Base-by-base conservation (phyloP, 306 rosid genomes). In the Dalbergia cochinchinensis region DNA sequence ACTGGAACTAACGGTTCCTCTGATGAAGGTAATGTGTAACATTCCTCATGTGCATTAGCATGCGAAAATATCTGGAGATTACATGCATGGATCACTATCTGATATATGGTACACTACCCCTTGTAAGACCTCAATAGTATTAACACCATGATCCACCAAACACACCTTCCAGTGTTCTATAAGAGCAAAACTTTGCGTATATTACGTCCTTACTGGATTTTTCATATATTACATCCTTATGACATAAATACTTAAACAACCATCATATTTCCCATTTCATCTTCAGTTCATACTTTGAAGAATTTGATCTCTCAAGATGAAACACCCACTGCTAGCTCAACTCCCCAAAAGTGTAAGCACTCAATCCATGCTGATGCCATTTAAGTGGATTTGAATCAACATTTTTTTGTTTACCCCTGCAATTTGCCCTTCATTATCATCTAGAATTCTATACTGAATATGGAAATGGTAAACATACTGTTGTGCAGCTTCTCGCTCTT, bases 281-380 rank as follows among this genome's bases (percentile, higher is more conserved):
- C 48, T 35, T 70, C 89, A 96, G 99, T 88, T 67, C 86, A 84
- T 78, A 91, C 90, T 18, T 80, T 96, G 88, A 96, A 96, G 90
- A 96, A 93, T 81, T 87, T 96, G 82, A 93, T 90, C 69, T 89
- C 98, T 74, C 94, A 83, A 86, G 94, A 88, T 65, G 98, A 96
- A 91, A 90, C 91, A 68, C 86, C 98, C 8, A 68, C 90, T 14
- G 85, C 94, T 63, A 80, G 82, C 76, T 15, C 90, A 66, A 81
- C 92, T 53, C 83, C 84, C 57, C 96, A 85, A 14, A 96, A 96
- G 89, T 73, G 99, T 93, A 89, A 90, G 99, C 73, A 61, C 84
- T 78, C 20, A 15, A 54, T 18, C 22, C 79, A 76, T 72, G 47
- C 33, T 39, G 64, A 69, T 37, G 44, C 45, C 69, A 63, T 50